Conservation (phyloP, 495 filamentous ascomycete species). For the Podospora didyma region DNA sequence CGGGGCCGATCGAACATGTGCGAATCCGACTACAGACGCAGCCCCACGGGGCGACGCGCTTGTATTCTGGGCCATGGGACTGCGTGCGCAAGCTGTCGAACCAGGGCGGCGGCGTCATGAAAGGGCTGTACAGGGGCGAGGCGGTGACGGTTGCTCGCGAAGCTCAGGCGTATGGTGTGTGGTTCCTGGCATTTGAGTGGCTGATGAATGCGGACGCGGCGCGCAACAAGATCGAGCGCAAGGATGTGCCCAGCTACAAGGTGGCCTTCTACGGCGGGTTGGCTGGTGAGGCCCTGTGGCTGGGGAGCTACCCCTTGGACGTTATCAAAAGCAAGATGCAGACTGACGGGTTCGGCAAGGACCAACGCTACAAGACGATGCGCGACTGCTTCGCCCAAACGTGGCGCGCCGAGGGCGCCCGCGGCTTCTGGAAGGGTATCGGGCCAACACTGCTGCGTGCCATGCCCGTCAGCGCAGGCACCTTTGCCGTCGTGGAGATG, state of each 20-base stretch:
- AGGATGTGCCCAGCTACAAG: constrained; percentile 76
- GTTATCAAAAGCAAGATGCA: constrained; percentile 99
- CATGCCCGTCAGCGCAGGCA: constrained; percentile 96
- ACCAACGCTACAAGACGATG: constrained; percentile 74
- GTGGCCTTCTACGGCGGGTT: constrained; percentile 89
- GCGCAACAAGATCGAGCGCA: constrained; percentile 67
- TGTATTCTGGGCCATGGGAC: constrained; percentile 84
- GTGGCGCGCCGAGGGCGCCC: constrained; percentile 67
- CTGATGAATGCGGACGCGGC: constrained; percentile 86
- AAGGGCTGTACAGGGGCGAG: constrained; percentile 81
- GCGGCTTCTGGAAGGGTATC: constrained; percentile 95
- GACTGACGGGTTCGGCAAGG: constrained; percentile 74
- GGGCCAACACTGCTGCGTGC: constrained; percentile 91
- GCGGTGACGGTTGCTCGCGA: constrained; percentile 83
- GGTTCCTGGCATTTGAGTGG: constrained; percentile 94
- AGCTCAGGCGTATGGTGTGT: constrained; percentile 89
- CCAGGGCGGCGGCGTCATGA: constrained; percentile 57
- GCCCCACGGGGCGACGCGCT: constrained; percentile 70
- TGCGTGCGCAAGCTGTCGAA: constrained; percentile 80
- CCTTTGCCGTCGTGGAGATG: constrained; percentile 78
- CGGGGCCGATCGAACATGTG: constrained; percentile 92
- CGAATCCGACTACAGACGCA: constrained; percentile 97
- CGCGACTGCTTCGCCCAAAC: constrained; percentile 86
- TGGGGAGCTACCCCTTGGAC: constrained; percentile 90
- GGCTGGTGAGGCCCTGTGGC: constrained; percentile 90